These are phyloP conservation scores for Coprinopsis strossmayeri DNA, from an alignment of 768 basidiomycete genomes.

Conservation along the genomic window DNA sequence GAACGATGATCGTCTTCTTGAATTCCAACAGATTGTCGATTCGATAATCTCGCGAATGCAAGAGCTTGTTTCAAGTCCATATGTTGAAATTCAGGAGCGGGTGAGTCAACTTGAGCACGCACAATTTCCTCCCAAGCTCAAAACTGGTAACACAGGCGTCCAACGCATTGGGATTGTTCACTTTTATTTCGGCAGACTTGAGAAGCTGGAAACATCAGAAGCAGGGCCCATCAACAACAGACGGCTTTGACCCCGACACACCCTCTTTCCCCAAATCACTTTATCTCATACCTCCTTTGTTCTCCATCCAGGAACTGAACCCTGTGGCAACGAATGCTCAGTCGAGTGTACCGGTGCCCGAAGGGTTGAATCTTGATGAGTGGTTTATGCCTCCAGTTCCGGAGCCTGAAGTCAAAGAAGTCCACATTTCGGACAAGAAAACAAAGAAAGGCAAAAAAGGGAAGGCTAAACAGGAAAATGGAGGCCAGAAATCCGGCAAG, in stretches of 20 bases:
- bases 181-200: slow-evolving; percentile 72
- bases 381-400: slow-evolving; percentile 73
- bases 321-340: slow-evolving; percentile 81
- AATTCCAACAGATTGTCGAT: slow-evolving; percentile 59
- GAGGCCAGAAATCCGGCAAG: slow-evolving; percentile 17
- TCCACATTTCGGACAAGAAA: slow-evolving; percentile 40
- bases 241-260: slow-evolving; percentile 26
- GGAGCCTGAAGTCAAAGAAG: slow-evolving; percentile 25
- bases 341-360: slow-evolving; percentile 72
- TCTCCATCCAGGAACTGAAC: slow-evolving; percentile 72
- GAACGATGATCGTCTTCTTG: slow-evolving; percentile 64
- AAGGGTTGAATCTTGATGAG: slow-evolving; percentile 77
- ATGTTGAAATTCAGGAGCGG: slow-evolving; percentile 92
- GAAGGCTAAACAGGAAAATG: slow-evolving; percentile 20
- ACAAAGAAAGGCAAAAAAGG: slow-evolving; percentile 34
- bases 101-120: too few relatives aligned
- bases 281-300: slow-evolving; percentile 77
- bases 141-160: too few relatives aligned
- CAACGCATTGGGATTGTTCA: slow-evolving; percentile 68
- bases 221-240: slow-evolving; percentile 33
- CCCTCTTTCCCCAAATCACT: slow-evolving; percentile 83
- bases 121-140: too few relatives aligned
- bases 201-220: slow-evolving; percentile 22
- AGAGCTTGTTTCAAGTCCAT: slow-evolving; percentile 50
- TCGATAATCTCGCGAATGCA: slow-evolving; percentile 51